Base-by-base conservation (phyloP, 805 yeast genomes). In the Wickerhamiella dianesei region DNA sequence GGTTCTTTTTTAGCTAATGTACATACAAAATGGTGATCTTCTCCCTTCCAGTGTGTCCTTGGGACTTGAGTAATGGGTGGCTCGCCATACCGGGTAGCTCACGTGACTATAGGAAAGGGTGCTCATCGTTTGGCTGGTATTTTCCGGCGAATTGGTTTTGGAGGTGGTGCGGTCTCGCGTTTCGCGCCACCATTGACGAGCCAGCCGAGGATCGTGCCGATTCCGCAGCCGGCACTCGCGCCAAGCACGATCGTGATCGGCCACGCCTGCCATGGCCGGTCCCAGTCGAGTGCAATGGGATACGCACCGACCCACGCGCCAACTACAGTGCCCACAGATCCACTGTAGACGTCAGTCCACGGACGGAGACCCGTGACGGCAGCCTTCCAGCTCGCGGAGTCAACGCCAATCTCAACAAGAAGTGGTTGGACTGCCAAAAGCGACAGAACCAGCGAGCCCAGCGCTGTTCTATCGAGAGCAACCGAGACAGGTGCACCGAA, bases 251-350 rank as follows among this genome's bases (percentile, higher is more conserved):
- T 71, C 0, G 97, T 89, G 46, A 86, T 75, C 4, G 98, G 98
- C 94, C 96, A 89, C 45, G 71, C 73, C 64, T 89, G 98, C 98
- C 98, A 89, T 21, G 82, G 84, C 56, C 97, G 73, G 61, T 89
- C 98, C 98, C 98, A 89, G 63, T 89, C 98, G 49, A 92, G 70
- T 0, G 97, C 96, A 49, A 92, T 87, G 1, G 95, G 97, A 35
- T 84, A 63, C 2, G 89, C 95, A 14, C 97, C 96, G 1, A 86
- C 54, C 97, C 97, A 89, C 4, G 88, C 77, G 1, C 96, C 95
- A 9, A 81, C 37, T 37, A 70, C 52, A 0, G 70, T 63, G 3
- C 75, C 75, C 9, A 71, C 45, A 3, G 71, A 57, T 2, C 67
- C 66, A 32, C 64, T 57, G 46, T 67, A 71, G n/a, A 67, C 56